Evolutionary conservation across 208 protist genomes (phyloP).

Genomic region (Trypanosoma vivax): DNA sequence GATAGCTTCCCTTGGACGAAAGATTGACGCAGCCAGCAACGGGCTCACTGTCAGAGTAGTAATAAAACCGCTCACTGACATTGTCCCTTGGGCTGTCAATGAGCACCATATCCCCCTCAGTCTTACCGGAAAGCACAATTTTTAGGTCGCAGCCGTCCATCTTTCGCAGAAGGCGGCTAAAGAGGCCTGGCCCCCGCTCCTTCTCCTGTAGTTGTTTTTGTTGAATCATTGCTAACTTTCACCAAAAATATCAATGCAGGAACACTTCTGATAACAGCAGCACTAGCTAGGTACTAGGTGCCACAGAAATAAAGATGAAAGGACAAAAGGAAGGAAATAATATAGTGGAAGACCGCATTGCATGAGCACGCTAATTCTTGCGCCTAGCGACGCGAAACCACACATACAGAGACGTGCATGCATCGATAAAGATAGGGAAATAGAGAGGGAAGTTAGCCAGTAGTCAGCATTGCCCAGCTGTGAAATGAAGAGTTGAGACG

Average conservation of each 20-base stretch:
- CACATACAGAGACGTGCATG: no score
- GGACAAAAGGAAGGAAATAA: no score
- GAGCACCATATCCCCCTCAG: slow-evolving; percentile 22
- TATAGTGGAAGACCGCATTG: no score
- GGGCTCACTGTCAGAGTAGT: slow-evolving; percentile 43
- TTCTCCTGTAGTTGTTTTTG: slow-evolving; percentile 46
- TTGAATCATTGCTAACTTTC: slow-evolving; percentile 35
- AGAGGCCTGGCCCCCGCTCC: slow-evolving; percentile 43
- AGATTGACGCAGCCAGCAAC: slow-evolving; percentile 53
- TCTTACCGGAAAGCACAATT: slow-evolving; percentile 46
- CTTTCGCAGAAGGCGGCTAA: slow-evolving; percentile 49
- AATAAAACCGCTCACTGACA: slow-evolving; percentile 46
- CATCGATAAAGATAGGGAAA: no score
- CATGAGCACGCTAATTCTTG: no score
- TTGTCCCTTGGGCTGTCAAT: slow-evolving; percentile 38
- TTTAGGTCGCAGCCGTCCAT: slow-evolving; percentile 74
- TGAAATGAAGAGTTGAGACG: no score
- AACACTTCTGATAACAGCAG: neutral
- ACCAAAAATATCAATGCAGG: neutral
- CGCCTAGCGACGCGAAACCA: no score
- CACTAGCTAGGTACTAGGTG: no score
- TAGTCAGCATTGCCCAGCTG: no score
- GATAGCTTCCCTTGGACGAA: slow-evolving; percentile 47
- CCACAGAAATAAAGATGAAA: no score
- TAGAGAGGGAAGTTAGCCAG: no score